Evolutionary conservation across 192 early-diverging fungal species (phyloP).

Genomic region (Entomortierella beljakovae): DNA sequence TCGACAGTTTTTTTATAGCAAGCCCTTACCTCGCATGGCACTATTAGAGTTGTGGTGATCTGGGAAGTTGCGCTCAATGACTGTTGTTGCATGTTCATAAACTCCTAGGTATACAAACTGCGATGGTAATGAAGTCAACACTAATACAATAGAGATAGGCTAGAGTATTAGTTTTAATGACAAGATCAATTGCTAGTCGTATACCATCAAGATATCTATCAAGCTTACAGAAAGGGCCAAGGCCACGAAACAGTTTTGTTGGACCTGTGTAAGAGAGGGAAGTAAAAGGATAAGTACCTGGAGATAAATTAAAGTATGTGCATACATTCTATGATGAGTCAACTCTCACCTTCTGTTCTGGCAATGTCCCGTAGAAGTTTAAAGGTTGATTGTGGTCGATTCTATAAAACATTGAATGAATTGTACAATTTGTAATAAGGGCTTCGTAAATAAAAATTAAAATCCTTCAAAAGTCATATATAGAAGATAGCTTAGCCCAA

Average conservation of each 20-base stretch:
- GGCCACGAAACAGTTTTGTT: slow-evolving; percentile 46
- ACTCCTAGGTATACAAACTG: slow-evolving; percentile 52
- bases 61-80: slow-evolving; percentile 43
- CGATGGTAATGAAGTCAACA: slow-evolving; percentile 46
- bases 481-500: not conserved
- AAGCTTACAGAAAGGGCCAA: slow-evolving; percentile 47
- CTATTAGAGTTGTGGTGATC: slow-evolving; percentile 45
- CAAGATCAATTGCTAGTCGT: not conserved
- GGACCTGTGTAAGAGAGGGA: slow-evolving; percentile 19
- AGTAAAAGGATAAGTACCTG: not conserved
- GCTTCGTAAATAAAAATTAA: not conserved
- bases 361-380: slow-evolving; percentile 49
- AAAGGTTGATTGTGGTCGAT: slow-evolving; percentile 46
- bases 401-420: slow-evolving; percentile 2
- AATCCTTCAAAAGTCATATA: not conserved
- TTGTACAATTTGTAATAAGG: too few relatives aligned
- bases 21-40: slow-evolving; percentile 33
- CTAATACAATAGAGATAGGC: not conserved
- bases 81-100: slow-evolving; percentile 44
- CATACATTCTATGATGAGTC: not conserved
- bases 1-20: not conserved
- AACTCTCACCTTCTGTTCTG: slow-evolving; percentile 38
- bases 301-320: not conserved
- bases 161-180: not conserved
- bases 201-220: not conserved